Base-by-base conservation (phyloP, 1,284 basidiomycete species). In the Cystobasidium slooffiae region DNA sequence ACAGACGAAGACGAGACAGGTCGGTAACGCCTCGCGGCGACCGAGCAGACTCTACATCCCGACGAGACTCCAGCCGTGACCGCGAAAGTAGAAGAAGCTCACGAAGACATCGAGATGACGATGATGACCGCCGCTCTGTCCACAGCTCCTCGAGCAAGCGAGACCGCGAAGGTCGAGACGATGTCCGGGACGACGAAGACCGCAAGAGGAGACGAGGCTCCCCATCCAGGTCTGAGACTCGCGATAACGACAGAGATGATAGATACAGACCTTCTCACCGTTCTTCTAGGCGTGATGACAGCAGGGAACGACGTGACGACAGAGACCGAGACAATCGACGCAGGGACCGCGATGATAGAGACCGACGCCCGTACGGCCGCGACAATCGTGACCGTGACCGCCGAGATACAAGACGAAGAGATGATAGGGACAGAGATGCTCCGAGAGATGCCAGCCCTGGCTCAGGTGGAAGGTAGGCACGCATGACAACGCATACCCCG, bases 291-390 rank as follows among this genome's bases (percentile, higher is more conserved):
- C 66, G 70, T 43, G 72, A 74, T 47, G 72, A 75, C 31, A 55
- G 73, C 49, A 52, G 69, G 44, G 75, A 76, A 31, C 64, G 75
- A 61, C 67, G 65, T 20, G 64, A 63, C 31, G 75, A 76, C 22
- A 74, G 77, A 31, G 77, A 80, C 62, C 74, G 78, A 24, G 80
- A 81, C 52, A 84, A 86, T 72, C 78, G 79, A 43, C 77, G 79
- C 56, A 85, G 86, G 72, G 84, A 87, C 39, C 39, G 59, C 14
- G 41, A 51, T 63, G 84, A 84, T 69, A 31, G 56, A 8, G 88
- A 88, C 76, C 75, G 76, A 39, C 69, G 77, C 22, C 63, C 69
- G 37, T 43, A 77, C 58, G 55, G 80, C 78, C 72, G 81, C 70
- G 76, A 80, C 31, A 78, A 81, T 7, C 69, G 80, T 10, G 69